Evolutionary conservation across 129 eudicot genomes (phyloP).

Genomic region (Smallanthus sonchifolius): DNA sequence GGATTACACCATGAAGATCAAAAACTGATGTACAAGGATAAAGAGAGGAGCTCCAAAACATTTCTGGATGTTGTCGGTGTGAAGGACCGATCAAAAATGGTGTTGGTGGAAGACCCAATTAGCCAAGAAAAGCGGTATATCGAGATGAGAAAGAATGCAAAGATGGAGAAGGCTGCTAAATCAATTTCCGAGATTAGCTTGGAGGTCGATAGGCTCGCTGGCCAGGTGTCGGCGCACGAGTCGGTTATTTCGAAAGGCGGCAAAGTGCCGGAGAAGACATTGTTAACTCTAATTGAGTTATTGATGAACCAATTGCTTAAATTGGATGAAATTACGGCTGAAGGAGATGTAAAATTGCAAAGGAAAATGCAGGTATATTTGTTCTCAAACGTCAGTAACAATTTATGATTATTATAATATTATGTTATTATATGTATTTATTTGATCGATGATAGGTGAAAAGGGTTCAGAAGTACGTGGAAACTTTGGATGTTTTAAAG

Average conservation of each 20-base stretch:
- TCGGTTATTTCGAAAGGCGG: conserved; percentile 71
- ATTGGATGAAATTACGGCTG: conserved; percentile 67
- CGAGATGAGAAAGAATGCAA: conserved; percentile 78
- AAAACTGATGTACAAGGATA: conserved; percentile 64
- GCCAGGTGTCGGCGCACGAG: conserved; percentile 75
- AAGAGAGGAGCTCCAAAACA: conserved; percentile 67
- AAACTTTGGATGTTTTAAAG: conserved; percentile 77
- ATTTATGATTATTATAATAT: too few relatives aligned
- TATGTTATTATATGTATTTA: too few relatives aligned
- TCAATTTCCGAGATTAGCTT: conserved; percentile 67
- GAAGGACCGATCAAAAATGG: conserved; percentile 77
- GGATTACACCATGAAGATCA: conserved; percentile 92
- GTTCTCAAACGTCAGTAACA: not conserved
- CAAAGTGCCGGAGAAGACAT: conserved; percentile 64
- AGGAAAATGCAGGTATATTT: conserved; percentile 81
- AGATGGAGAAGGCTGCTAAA: conserved; percentile 73
- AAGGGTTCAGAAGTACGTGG: conserved; percentile 87
- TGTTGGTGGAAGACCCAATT: conserved; percentile 74
- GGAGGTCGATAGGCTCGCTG: conserved; percentile 84
- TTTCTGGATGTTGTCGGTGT: conserved; percentile 73
- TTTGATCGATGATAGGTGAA: conserved; percentile 44
- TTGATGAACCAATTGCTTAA: conserved; percentile 82
- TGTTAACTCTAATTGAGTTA: conserved; percentile 49
- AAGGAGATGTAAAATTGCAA: conserved; percentile 82
- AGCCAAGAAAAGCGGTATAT: conserved; percentile 74